Conservation (phyloP, 2,329 filamentous ascomycete genomes). For the Chalaropsis ovoidea region DNA sequence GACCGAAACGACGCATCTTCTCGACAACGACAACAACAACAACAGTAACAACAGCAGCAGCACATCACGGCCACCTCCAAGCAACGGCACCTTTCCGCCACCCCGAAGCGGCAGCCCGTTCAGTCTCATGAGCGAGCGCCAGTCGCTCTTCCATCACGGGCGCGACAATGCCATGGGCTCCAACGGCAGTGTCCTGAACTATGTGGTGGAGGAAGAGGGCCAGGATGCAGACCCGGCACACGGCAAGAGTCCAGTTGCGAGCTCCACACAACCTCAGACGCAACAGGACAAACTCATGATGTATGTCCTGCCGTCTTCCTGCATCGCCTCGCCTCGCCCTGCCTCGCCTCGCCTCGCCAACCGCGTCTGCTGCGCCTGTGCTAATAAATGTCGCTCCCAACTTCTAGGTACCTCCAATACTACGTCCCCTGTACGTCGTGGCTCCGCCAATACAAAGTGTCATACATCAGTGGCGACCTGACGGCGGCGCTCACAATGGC, state of each 20-base stretch:
- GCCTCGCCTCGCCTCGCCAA: no score
- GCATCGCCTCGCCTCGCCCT: no score
- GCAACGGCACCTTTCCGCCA: slow-evolving; percentile 13
- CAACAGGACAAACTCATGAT: slow-evolving; percentile 17
- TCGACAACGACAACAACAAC: neutral
- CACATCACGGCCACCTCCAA: neutral
- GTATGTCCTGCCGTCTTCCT: slow-evolving; percentile 5
- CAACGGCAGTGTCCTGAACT: neutral
- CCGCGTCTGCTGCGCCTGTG: neutral
- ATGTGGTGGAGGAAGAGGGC: slow-evolving; percentile 8
- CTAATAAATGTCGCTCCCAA: no score
- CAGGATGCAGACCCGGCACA: neutral
- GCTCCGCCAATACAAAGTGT: slow-evolving; percentile 76
- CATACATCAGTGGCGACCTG: slow-evolving; percentile 75
- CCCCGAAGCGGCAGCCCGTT: slow-evolving; percentile 14
- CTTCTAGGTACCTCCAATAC: slow-evolving; percentile 70
- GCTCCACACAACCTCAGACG: slow-evolving; percentile 5
- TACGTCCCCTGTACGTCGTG: slow-evolving; percentile 87
- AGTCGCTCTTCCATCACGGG: slow-evolving; percentile 14
- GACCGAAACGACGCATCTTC: slow-evolving; percentile 18
- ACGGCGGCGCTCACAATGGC: slow-evolving; percentile 87
- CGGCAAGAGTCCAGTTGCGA: neutral
- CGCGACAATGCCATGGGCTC: neutral
- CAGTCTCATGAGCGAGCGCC: slow-evolving; percentile 18
- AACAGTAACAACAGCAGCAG: no score